Conservation (phyloP, 352 stramenopile genomes). For the Pythium brachiatum region DNA sequence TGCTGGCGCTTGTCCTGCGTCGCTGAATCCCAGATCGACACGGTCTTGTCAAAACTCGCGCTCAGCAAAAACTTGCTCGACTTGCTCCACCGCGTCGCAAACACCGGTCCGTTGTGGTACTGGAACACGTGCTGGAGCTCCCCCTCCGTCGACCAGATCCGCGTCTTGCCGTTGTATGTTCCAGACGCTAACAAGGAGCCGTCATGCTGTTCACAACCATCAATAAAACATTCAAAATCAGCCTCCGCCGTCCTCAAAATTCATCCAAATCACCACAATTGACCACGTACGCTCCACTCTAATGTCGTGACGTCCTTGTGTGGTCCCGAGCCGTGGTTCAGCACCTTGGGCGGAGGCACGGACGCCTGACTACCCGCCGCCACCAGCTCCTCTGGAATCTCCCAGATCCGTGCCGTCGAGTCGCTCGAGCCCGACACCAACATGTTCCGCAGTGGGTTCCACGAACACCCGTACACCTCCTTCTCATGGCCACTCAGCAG, state of each 20-base stretch:
- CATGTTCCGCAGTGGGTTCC: slow-evolving; percentile 95
- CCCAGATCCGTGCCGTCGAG: slow-evolving; percentile 94
- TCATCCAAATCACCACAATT: background rate
- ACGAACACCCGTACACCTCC: slow-evolving; percentile 96
- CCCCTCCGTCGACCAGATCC: slow-evolving; percentile 70
- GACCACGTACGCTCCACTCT: slow-evolving; percentile 93
- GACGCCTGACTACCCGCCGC: slow-evolving; percentile 35
- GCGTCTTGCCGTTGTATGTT: slow-evolving; percentile 94
- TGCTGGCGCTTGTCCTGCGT: slow-evolving; percentile 93
- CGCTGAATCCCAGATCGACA: slow-evolving; percentile 77
- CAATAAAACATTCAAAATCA: slow-evolving; percentile 23
- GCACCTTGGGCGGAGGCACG: slow-evolving; percentile 43
- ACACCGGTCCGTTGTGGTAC: slow-evolving; percentile 83
- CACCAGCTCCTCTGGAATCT: slow-evolving; percentile 73
- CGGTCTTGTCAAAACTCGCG: slow-evolving; percentile 85
- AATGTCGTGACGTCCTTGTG: slow-evolving; percentile 98
- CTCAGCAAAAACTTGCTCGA: slow-evolving; percentile 71
- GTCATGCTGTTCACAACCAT: slow-evolving; percentile 53
- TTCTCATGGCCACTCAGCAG: slow-evolving; percentile 83
- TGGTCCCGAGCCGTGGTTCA: slow-evolving; percentile 79
- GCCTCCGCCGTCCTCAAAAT: background rate
- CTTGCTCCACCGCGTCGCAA: slow-evolving; percentile 84
- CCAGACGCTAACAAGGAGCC: slow-evolving; percentile 92
- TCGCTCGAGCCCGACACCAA: slow-evolving; percentile 96
- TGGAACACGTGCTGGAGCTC: slow-evolving; percentile 85